These are phyloP conservation scores for Ophiostoma triangulosporum DNA, from an alignment of 2,329 filamentous ascomycete genomes.

Conservation along the genomic window DNA sequence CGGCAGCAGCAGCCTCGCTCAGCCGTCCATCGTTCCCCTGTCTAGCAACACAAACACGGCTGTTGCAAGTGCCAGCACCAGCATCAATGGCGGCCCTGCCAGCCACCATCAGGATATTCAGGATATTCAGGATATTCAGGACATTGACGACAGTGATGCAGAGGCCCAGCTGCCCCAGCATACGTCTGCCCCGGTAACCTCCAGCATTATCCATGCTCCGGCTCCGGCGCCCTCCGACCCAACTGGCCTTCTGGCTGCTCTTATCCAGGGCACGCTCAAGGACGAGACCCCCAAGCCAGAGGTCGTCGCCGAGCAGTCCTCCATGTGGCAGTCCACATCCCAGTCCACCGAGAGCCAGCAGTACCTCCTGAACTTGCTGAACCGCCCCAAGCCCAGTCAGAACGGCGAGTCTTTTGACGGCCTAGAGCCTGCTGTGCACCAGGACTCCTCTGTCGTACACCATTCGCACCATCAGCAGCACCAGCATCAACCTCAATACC, in stretches of 20 bases:
- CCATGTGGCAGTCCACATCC: conserved; percentile 32
- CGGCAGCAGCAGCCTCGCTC: background rate
- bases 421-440: conserved; percentile 23
- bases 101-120: conserved; percentile 3
- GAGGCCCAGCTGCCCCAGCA: conserved; percentile 10
- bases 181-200: conserved; percentile 17
- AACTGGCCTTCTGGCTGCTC: conserved; percentile 42
- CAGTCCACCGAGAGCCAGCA: conserved; percentile 63
- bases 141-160: conserved; percentile 16
- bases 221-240: conserved; percentile 43
- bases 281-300: conserved; percentile 21
- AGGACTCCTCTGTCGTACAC: background rate
- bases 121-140: too few species aligned
- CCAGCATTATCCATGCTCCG: conserved; percentile 38
- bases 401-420: conserved; percentile 23
- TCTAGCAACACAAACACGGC: conserved; percentile 8
- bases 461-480: background rate
- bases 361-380: conserved; percentile 74
- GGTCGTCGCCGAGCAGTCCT: conserved; percentile 1
- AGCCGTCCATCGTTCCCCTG: background rate
- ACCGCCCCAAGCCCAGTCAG: conserved; percentile 54
- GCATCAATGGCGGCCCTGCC: background rate
- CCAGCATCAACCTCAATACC: conserved; percentile 10
- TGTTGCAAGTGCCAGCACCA: background rate
- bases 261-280: conserved; percentile 45